These are phyloP conservation scores for Mucor piriformis DNA, from an alignment of 371 early-diverging fungal genomes.

Conservation along the genomic window DNA sequence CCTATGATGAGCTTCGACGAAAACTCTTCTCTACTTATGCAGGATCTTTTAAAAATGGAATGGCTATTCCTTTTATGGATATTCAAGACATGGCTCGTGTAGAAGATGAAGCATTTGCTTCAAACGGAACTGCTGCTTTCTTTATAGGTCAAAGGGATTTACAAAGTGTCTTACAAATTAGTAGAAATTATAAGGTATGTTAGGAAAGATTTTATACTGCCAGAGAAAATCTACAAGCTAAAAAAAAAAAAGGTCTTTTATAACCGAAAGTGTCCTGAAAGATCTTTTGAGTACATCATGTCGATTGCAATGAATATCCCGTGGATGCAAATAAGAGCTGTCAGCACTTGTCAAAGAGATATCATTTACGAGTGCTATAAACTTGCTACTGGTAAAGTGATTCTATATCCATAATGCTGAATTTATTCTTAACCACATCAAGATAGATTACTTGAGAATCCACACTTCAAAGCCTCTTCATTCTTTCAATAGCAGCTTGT, in stretches of 20 bases:
- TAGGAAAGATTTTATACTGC: no score
- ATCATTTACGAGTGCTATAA: slow-evolving; percentile 30
- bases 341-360: slow-evolving; percentile 25
- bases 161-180: slow-evolving; percentile 15
- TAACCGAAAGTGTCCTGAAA: slow-evolving; percentile 27
- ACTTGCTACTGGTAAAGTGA: slow-evolving; percentile 18
- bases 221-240: background rate
- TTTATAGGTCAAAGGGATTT: slow-evolving; percentile 26
- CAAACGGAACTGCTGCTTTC: background rate
- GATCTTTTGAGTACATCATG: slow-evolving; percentile 25
- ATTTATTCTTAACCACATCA: background rate
- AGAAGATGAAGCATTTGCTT: background rate
- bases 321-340: slow-evolving; percentile 17
- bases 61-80: background rate
- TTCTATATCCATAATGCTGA: no score
- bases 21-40: slow-evolving; percentile 14
- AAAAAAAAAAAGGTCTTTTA: slow-evolving; percentile 6
- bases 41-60: slow-evolving; percentile 10
- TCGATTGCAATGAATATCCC: slow-evolving; percentile 21
- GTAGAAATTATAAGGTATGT: slow-evolving; percentile 24
- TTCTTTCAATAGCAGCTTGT: slow-evolving; percentile 3
- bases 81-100: background rate
- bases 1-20: slow-evolving; percentile 17
- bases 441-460: slow-evolving; percentile 1
- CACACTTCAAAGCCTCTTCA: slow-evolving; percentile 6